Evolutionary conservation across 352 stramenopile species (phyloP).

Genomic region (Phytophthora foliorum): DNA sequence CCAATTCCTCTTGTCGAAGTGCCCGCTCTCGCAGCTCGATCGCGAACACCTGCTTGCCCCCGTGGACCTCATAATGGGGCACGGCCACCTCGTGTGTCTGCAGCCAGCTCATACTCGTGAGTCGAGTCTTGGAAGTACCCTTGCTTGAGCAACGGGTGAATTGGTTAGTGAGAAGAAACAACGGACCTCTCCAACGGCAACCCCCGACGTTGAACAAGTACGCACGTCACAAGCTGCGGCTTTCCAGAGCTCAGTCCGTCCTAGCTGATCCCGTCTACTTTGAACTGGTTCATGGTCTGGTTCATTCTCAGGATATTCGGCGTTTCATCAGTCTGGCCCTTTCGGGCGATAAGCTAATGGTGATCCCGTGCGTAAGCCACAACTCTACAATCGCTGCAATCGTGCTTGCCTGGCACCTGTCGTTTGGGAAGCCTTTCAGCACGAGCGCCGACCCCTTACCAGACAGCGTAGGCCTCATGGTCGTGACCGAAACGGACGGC

Average conservation of each 20-base stretch:
- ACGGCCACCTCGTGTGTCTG: constrained; percentile 59
- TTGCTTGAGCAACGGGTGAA: constrained; percentile 27
- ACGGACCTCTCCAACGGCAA: constrained; percentile 9
- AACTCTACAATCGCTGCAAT: constrained; percentile 17
- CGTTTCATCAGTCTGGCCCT: constrained; percentile 31
- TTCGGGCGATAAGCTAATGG: constrained; percentile 20
- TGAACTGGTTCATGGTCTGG: background rate
- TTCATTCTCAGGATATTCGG: constrained; percentile 20
- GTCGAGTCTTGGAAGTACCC: constrained; percentile 17
- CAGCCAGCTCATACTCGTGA: constrained; percentile 63
- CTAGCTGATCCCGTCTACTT: constrained; percentile 20
- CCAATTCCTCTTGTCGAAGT: constrained; percentile 37
- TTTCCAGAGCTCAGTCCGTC: constrained; percentile 34
- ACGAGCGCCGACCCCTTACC: constrained; percentile 8
- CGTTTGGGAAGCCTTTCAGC: constrained; percentile 16
- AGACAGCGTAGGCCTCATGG: constrained; percentile 1
- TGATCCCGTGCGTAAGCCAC: constrained; percentile 4
- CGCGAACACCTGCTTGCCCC: constrained; percentile 59
- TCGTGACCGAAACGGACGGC: constrained; percentile 24
- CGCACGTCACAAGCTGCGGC: constrained; percentile 20
- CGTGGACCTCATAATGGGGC: constrained; percentile 50
- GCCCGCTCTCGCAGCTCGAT: constrained; percentile 49
- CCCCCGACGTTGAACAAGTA: constrained; percentile 9
- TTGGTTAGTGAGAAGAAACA: constrained; percentile 30
- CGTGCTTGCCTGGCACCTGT: constrained; percentile 2